Conservation (phyloP, 768 basidiomycete genomes). For the Xerocomellus intermedius region DNA sequence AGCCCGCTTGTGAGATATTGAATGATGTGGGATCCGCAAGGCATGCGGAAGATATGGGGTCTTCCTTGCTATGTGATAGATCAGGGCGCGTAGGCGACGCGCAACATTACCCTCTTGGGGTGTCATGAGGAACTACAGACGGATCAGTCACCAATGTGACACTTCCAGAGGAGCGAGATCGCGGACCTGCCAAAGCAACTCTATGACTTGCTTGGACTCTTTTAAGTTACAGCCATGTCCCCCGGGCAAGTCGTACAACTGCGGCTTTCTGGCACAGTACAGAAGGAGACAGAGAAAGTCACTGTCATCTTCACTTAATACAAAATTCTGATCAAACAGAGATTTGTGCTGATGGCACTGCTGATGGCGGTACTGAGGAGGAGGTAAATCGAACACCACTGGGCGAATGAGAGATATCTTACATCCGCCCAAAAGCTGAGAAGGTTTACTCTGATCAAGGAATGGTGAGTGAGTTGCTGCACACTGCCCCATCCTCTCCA, state of each 20-base stretch:
- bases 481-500: slow-evolving; percentile 21
- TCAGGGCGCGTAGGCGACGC: slow-evolving; percentile 17
- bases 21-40: slow-evolving; percentile 11
- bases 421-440: slow-evolving; percentile 8
- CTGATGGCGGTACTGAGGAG: slow-evolving; percentile 9
- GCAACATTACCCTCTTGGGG: not conserved
- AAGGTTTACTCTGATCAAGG: slow-evolving; percentile 16
- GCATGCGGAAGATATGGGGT: slow-evolving; percentile 21
- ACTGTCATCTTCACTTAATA: slow-evolving; percentile 12
- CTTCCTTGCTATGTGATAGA: slow-evolving; percentile 32
- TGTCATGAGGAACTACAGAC: slow-evolving; percentile 14
- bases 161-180: not conserved
- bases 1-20: not conserved
- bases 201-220: slow-evolving; percentile 21
- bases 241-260: slow-evolving; percentile 10
- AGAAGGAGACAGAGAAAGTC: slow-evolving; percentile 20
- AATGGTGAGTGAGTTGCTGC: slow-evolving; percentile 16
- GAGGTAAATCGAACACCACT: not conserved
- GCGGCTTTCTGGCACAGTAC: slow-evolving; percentile 15
- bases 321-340: not conserved
- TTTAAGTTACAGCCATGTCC: not conserved
- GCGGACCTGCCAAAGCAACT: slow-evolving; percentile 24
- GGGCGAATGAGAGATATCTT: not conserved
- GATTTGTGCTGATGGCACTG: slow-evolving; percentile 12
- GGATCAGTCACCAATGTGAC: not conserved